Evolutionary conservation across 805 yeast genomes (phyloP).

Genomic region (Lachancea dasiensis): DNA sequence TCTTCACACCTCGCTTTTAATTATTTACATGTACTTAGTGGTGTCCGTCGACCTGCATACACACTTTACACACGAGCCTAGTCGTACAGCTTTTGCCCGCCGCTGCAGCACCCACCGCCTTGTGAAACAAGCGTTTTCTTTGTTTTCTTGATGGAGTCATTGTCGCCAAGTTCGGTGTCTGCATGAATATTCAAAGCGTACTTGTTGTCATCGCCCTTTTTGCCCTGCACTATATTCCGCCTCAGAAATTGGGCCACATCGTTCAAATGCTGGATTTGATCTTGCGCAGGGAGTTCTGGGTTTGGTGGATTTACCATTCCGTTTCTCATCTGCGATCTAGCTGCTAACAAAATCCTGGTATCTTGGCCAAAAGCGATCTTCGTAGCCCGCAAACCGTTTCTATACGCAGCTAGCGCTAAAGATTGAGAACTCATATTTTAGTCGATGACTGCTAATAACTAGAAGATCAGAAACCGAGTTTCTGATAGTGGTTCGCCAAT

Average conservation of each 20-base stretch:
- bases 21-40: conserved; percentile 1
- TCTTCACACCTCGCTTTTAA: too few species aligned
- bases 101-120: conserved; percentile 56
- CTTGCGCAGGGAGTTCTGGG: conserved; percentile 41
- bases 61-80: neutral
- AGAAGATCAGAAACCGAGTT: too few species aligned
- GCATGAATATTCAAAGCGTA: conserved; percentile 61
- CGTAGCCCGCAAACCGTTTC: conserved; percentile 63
- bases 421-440: conserved; percentile 4
- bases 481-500: too few species aligned
- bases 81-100: conserved; percentile 30
- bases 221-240: conserved; percentile 84
- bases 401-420: conserved; percentile 48
- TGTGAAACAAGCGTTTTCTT: conserved; percentile 41
- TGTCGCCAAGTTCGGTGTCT: conserved; percentile 86
- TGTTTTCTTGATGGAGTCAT: conserved; percentile 62
- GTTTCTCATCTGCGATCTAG: conserved; percentile 52
- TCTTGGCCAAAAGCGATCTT: conserved; percentile 48
- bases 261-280: conserved; percentile 50
- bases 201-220: conserved; percentile 29
- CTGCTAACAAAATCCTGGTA: conserved; percentile 44
- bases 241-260: conserved; percentile 67
- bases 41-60: neutral
- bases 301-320: conserved; percentile 44
- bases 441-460: neutral